phyloP scores from a whole-genome alignment of 2,329 filamentous ascomycete genomes.

The Aureobasidium mangrovei region DNA sequence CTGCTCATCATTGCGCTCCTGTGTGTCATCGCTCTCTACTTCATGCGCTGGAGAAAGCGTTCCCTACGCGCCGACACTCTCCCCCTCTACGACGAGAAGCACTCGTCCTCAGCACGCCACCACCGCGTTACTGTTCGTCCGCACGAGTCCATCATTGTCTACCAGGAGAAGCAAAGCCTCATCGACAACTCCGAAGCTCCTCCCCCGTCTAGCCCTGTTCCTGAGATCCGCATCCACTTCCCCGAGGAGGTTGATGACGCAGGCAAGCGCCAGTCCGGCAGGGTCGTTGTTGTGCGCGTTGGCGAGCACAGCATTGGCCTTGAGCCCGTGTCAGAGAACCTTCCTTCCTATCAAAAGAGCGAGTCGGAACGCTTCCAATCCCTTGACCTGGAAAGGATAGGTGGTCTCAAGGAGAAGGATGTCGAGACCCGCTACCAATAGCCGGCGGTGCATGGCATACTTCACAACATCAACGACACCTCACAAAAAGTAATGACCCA shows the following conservation, averaged over 20 bases:
- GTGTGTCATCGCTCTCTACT: conserved; percentile 58
- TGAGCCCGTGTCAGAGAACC: conserved; percentile 67
- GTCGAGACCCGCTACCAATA: conserved; percentile 14
- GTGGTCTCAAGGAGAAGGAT: conserved; percentile 87
- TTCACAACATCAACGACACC: conserved; percentile 1
- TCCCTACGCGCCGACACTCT: conserved; percentile 44
- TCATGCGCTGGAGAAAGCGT: conserved; percentile 60
- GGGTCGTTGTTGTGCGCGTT: conserved; percentile 84
- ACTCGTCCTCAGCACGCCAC: conserved; percentile 34
- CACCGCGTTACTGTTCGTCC: conserved; percentile 49
- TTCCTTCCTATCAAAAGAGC: conserved; percentile 84
- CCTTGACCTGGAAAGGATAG: conserved; percentile 88
- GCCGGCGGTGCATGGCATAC: not conserved
- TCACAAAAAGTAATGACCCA: conserved; percentile 11
- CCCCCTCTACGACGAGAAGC: conserved; percentile 61
- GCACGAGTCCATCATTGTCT: conserved; percentile 62
- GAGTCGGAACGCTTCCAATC: conserved; percentile 73
- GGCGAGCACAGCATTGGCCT: conserved; percentile 83
- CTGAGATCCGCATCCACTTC: conserved; percentile 97
- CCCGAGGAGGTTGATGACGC: conserved; percentile 83
- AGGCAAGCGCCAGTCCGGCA: conserved; percentile 72
- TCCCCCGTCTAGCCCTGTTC: conserved; percentile 70
- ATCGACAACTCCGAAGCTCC: conserved; percentile 66
- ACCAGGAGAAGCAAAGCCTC: conserved; percentile 71
- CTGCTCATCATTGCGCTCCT: conserved; percentile 65